Conservation (phyloP, 73 alveolate species). For the Tetrahymena thermophila region DNA sequence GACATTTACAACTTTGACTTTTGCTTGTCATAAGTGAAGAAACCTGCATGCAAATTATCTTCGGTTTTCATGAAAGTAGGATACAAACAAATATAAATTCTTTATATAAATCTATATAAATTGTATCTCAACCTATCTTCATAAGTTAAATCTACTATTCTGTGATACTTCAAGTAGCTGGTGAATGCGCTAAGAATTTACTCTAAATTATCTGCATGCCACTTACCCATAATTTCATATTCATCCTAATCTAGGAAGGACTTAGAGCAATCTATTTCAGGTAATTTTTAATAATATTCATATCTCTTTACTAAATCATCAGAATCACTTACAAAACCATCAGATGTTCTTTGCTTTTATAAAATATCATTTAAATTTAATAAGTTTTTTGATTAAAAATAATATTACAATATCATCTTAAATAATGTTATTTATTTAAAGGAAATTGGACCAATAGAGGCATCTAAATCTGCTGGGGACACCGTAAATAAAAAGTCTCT, state of each 20-base stretch:
- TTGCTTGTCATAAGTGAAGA: neutral
- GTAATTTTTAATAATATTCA: neutral
- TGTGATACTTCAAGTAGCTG: neutral
- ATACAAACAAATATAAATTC: neutral
- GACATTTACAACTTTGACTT: neutral
- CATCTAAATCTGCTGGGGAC: neutral
- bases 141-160: neutral
- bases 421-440: neutral
- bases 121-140: neutral
- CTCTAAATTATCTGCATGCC: neutral
- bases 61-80: neutral
- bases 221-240: neutral
- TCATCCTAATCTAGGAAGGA: neutral
- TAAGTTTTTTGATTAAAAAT: neutral
- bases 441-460: neutral
- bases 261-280: neutral
- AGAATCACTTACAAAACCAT: neutral
- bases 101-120: neutral
- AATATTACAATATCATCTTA: neutral
- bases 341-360: neutral
- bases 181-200: neutral
- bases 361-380: neutral
- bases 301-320: neutral
- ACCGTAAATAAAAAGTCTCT: neutral
- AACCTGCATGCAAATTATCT: neutral